Base-by-base conservation (phyloP, 345 rosid genomes). In the Jatropha curcas region DNA sequence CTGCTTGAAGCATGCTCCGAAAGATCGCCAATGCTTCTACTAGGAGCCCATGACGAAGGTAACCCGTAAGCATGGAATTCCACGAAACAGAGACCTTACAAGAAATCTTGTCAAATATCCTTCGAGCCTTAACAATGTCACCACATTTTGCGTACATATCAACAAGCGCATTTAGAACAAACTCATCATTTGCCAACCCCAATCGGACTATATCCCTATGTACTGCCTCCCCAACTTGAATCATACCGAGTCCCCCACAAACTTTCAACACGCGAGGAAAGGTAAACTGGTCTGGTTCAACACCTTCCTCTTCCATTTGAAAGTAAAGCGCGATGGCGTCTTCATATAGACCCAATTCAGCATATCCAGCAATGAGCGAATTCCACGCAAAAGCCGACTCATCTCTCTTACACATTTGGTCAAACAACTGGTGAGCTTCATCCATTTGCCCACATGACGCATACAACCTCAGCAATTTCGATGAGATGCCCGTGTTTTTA, bases 91-190 rank as follows among this genome's bases (percentile, higher is more conserved):
- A 76, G 65, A 90, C 96, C 80, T 83, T 88, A 2, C 22, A 45
- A 60, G 55, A 79, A 60, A 89, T 94, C 77, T 75, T 81, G 37
- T 90, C 93, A 8, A 90, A 92, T 62, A 94, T 82, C 80, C 72
- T 88, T 67, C 88, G 80, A 62, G 90, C 97, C 79, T 82, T 86
- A 37, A 87, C 90, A 83, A 92, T 90, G 76, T 94, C 97, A 28
- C 97, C 96, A 48, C 98, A 90, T 78, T 94, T 94, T 3, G 98
- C 89, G 68, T 94, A 94, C 98, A 92, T 89, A 78, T 88, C 90
- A 7, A 90, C 90, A 75, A 94, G 97, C 43, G 98, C 86, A 80
- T 89, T 90, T 24, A 85, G 86, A 65, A 87, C 89, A 76, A 81
- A 90, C 22, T 74, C 85, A 64, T 91, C 94, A 45, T 70, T 60